Conservation (phyloP, 805 yeast genomes). For the Spathaspora sp. region DNA sequence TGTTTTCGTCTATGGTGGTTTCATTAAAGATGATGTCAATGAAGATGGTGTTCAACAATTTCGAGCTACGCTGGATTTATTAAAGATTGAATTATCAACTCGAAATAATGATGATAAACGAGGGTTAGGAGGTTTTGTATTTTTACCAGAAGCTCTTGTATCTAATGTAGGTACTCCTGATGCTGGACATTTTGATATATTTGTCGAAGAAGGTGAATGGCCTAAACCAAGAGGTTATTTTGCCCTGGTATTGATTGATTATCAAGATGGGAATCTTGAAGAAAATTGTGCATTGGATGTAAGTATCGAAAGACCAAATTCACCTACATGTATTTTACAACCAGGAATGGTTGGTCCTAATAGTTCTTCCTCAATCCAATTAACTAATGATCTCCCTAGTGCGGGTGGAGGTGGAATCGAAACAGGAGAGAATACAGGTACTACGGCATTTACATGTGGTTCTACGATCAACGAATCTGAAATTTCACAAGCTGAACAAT, state of each 20-base stretch:
- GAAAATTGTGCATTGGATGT: constrained; percentile 17
- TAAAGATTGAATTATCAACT: constrained; percentile 30
- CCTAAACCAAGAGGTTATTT: constrained; percentile 40
- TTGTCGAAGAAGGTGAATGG: constrained; percentile 11
- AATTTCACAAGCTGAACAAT: constrained; percentile 11
- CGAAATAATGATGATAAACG: constrained; percentile 11
- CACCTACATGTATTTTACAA: neutral
- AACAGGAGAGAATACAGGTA: neutral
- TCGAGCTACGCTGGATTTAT: constrained; percentile 29
- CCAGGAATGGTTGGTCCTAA: neutral
- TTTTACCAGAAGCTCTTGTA: constrained; percentile 13
- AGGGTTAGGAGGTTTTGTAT: constrained; percentile 5
- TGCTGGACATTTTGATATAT: constrained; percentile 2
- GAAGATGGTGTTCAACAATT: constrained; percentile 12
- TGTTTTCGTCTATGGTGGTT: constrained; percentile 40
- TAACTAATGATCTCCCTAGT: neutral
- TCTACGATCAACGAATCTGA: neutral
- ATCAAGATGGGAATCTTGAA: constrained; percentile 11
- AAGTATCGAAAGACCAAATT: neutral
- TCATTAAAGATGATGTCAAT: constrained; percentile 6
- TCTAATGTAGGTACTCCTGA: constrained; percentile 11
- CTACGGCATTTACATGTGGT: neutral
- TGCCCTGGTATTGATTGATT: constrained; percentile 29
- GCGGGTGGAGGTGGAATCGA: too few relatives aligned
- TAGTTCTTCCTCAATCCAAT: neutral